phyloP scores from a whole-genome alignment of 163 green algal species.

The Smithsoniella earleae region DNA sequence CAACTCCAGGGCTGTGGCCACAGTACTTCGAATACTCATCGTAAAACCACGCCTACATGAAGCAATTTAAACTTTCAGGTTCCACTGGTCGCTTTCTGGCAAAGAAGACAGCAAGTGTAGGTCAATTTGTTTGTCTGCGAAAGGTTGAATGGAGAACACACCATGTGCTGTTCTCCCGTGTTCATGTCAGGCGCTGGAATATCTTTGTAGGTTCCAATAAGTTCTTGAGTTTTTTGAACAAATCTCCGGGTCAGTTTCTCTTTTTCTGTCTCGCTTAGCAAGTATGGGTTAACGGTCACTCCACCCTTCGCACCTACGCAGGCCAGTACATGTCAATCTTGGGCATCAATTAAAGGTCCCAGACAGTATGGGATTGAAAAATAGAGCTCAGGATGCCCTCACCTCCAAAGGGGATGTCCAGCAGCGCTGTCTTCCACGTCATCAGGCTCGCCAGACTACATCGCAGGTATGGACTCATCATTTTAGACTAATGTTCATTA shows the following conservation, averaged over 20 bases:
- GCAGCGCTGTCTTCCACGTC: conserved; percentile 94
- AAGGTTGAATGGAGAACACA: conserved; percentile 22
- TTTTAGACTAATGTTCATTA: no score
- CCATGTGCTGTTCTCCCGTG: conserved; percentile 60
- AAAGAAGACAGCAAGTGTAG: no score
- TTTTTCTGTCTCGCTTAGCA: conserved; percentile 66
- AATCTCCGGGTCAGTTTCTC: conserved; percentile 86
- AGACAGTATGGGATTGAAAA: neutral
- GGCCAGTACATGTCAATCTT: no score
- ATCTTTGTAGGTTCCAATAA: conserved; percentile 67
- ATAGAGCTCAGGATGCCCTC: no score
- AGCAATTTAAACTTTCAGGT: no score
- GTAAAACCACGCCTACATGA: conserved; percentile 50
- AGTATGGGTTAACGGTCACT: conserved; percentile 61
- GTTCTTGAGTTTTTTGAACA: conserved; percentile 66
- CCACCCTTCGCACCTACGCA: conserved; percentile 41
- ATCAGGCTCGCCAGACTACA: conserved; percentile 77
- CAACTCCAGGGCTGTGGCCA: conserved; percentile 75
- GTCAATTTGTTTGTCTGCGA: no score
- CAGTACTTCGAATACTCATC: conserved; percentile 79
- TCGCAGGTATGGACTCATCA: no score
- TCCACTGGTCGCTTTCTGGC: no score
- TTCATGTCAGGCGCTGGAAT: conserved; percentile 84
- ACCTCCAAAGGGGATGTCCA: conserved; percentile 91
- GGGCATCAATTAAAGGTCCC: no score